phyloP scores from a whole-genome alignment of 495 filamentous ascomycete species.

The Delitschia confertaspora region DNA sequence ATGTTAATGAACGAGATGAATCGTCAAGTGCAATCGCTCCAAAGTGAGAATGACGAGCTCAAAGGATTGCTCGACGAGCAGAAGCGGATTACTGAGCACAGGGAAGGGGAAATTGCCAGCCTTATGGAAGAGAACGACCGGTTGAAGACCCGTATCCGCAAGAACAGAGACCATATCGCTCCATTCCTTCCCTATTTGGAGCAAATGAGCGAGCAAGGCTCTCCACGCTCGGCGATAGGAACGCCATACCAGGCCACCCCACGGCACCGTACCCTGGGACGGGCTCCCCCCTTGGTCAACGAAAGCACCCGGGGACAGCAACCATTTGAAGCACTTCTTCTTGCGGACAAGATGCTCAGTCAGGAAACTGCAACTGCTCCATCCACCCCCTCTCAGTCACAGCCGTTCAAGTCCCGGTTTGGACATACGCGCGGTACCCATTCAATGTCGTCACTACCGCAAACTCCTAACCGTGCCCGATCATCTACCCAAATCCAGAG shows the following conservation, averaged over 20 bases:
- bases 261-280: slow-evolving; percentile 6
- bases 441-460: slow-evolving; percentile 72
- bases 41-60: slow-evolving; percentile 55
- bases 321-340: slow-evolving; percentile 67
- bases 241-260: slow-evolving; percentile 29
- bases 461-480: slow-evolving; percentile 52
- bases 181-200: slow-evolving; percentile 42
- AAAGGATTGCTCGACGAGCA: slow-evolving; percentile 59
- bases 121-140: slow-evolving; percentile 63
- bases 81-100: slow-evolving; percentile 60
- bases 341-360: slow-evolving; percentile 64
- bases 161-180: slow-evolving; percentile 74
- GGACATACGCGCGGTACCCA: slow-evolving; percentile 60
- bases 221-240: slow-evolving; percentile 38
- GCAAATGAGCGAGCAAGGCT: slow-evolving; percentile 23
- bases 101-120: slow-evolving; percentile 57
- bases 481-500: slow-evolving; percentile 19
- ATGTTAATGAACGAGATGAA: slow-evolving; percentile 30
- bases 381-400: slow-evolving; percentile 46
- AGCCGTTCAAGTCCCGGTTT: slow-evolving; percentile 40
- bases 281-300: slow-evolving; percentile 8
- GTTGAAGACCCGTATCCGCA: slow-evolving; percentile 71
- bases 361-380: slow-evolving; percentile 61
- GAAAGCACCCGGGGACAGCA: slow-evolving; percentile 29
- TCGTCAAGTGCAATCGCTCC: slow-evolving; percentile 49